A percentile compares a stretch with the other conserved stretches of the same genome.
phyloP scores from a whole-genome alignment of 805 yeast species.

The Kregervanrija delftensis region DNA sequence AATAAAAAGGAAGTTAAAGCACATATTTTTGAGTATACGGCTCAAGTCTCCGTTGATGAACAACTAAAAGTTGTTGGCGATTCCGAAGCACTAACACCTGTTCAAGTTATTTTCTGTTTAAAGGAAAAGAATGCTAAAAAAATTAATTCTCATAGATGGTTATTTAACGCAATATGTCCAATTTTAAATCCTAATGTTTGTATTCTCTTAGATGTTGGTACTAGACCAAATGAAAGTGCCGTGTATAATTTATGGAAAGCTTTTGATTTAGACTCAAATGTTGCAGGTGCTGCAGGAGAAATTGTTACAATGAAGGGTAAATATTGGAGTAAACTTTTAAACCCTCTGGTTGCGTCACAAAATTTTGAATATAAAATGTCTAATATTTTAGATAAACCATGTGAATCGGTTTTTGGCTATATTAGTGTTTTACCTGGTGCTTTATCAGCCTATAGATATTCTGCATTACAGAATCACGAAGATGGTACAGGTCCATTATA shows the following conservation, averaged over 20 bases:
- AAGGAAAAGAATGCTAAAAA: conserved; percentile 91
- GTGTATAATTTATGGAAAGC: conserved; percentile 96
- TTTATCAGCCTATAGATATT: conserved; percentile 84
- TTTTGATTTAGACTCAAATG: conserved; percentile 90
- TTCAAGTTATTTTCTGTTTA: conserved; percentile 85
- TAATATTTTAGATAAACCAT: conserved; percentile 90
- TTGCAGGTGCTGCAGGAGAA: conserved; percentile 99
- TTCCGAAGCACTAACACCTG: conserved; percentile 88
- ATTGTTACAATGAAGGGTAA: conserved; percentile 93
- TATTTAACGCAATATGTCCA: conserved; percentile 93
- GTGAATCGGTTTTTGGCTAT: conserved; percentile 89
- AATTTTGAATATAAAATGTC: conserved; percentile 96
- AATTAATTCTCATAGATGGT: conserved; percentile 96
- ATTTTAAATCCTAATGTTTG: conserved; percentile 86
- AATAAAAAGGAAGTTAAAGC: conserved; percentile 89
- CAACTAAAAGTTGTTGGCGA: conserved; percentile 85
- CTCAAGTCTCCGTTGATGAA: conserved; percentile 89
- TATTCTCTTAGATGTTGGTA: conserved; percentile 92
- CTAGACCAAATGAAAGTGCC: conserved; percentile 84
- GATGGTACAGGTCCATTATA: conserved; percentile 91
- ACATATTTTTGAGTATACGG: conserved; percentile 91
- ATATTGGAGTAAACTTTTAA: conserved; percentile 70
- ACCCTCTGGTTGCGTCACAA: conserved; percentile 93
- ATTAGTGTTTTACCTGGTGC: conserved; percentile 95
- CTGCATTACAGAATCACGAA: conserved; percentile 75